These are phyloP conservation scores for Penicillium crustosum DNA, from an alignment of 2,329 filamentous ascomycete genomes.

Conservation along the genomic window DNA sequence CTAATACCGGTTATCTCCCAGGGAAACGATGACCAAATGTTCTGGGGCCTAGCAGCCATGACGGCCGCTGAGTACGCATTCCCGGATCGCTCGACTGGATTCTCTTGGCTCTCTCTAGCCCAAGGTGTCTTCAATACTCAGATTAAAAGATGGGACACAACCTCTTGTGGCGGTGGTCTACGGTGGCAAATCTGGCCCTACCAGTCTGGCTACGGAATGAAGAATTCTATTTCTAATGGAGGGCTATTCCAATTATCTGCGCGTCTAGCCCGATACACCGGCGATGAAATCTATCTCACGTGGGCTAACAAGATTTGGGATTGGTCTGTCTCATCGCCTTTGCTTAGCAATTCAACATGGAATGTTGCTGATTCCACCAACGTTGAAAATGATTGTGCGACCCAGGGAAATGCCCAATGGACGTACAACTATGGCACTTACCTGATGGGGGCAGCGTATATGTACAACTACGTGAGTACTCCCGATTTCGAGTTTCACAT, in stretches of 20 bases:
- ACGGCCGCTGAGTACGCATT: constrained; percentile 11
- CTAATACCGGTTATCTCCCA: neutral
- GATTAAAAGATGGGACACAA: constrained; percentile 13
- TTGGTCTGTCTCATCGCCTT: constrained; percentile 8
- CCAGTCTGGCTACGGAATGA: constrained; percentile 12
- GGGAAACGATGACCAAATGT: constrained; percentile 19
- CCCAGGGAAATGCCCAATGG: constrained; percentile 62
- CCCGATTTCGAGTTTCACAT: neutral
- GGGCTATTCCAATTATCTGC: constrained; percentile 16
- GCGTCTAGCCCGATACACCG: constrained; percentile 13
- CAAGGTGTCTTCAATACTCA: constrained; percentile 15
- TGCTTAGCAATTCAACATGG: constrained; percentile 17
- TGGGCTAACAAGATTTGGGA: constrained; percentile 21
- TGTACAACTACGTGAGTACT: constrained; percentile 61
- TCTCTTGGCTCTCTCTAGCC: constrained; percentile 13
- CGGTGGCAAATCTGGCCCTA: constrained; percentile 16
- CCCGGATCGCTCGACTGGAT: constrained; percentile 1
- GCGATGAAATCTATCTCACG: constrained; percentile 8
- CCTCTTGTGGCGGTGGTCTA: constrained; percentile 14
- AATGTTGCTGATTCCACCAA: constrained; percentile 12
- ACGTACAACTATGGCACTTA: constrained; percentile 65
- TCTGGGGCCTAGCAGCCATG: constrained; percentile 19
- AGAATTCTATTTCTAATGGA: constrained; percentile 17
- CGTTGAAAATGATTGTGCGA: constrained; percentile 54
- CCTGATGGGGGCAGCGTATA: constrained; percentile 60